A percentile compares a stretch with the other conserved stretches of the same genome.
Conservation (phyloP, 305 asterid genomes). For the Andrographis paniculata region DNA sequence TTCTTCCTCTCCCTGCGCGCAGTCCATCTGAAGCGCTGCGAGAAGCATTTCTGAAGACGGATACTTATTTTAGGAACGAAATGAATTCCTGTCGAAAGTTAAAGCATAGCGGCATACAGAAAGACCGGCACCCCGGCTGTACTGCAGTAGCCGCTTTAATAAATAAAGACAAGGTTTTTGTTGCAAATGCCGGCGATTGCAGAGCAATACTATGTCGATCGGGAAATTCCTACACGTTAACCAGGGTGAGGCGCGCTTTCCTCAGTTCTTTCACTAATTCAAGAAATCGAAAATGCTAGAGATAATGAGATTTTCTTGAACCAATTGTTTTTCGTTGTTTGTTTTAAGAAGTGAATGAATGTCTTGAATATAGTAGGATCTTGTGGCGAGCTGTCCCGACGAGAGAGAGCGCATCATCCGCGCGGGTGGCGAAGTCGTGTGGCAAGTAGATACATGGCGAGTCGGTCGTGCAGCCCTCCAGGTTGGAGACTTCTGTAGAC, state of each 20-base stretch:
- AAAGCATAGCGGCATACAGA: conserved; percentile 51
- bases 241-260: conserved; percentile 55
- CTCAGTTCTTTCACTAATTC: conserved; percentile 5
- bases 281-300: too few relatives aligned
- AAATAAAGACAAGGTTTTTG: conserved; percentile 58
- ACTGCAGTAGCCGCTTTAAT: conserved; percentile 77
- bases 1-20: conserved; percentile 17
- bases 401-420: conserved; percentile 77
- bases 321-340: not conserved
- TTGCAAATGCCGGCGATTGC: conserved; percentile 99
- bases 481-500: conserved; percentile 40
- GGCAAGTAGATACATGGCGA: conserved; percentile 95
- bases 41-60: conserved; percentile 76
- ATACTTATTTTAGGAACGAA: conserved; percentile 66
- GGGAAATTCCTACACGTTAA: conserved; percentile 62
- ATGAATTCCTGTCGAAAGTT: conserved; percentile 40
- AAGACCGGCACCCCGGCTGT: conserved; percentile 89
- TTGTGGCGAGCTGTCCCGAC: conserved; percentile 72
- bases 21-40: conserved; percentile 69
- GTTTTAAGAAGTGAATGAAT: not conserved
- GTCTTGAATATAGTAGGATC: conserved; percentile 49
- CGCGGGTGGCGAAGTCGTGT: conserved; percentile 72
- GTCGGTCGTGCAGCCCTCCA: conserved; percentile 92
- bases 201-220: conserved; percentile 71
- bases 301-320: not conserved